Percentiles rank a stretch among this genome's conserved stretches.
Conservation (phyloP, 495 filamentous ascomycete genomes). For the Chaetomium fimeti region DNA sequence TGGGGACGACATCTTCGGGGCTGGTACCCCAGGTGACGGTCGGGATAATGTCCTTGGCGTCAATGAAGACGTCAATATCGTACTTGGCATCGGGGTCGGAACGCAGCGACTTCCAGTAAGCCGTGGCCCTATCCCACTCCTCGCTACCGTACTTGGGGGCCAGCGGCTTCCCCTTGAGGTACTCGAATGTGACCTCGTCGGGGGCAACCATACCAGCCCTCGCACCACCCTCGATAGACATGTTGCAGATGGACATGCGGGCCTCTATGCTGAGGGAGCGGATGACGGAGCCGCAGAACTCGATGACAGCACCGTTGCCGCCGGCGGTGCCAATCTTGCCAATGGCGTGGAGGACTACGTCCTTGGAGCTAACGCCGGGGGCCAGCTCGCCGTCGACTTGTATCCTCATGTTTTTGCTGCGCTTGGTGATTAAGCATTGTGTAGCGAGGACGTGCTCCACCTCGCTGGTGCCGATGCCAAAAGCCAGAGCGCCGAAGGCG, state of each 20-base stretch:
- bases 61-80: slow-evolving; percentile 81
- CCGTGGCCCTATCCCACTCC: slow-evolving; percentile 87
- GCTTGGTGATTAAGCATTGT: slow-evolving; percentile 87
- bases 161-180: slow-evolving; percentile 85
- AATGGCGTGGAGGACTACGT: slow-evolving; percentile 92
- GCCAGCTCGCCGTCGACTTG: slow-evolving; percentile 88
- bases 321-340: slow-evolving; percentile 94
- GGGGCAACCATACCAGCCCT: slow-evolving; percentile 96
- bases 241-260: slow-evolving; percentile 99
- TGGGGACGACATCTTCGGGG: slow-evolving; percentile 91
- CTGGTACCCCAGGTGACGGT: slow-evolving; percentile 97
- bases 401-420: slow-evolving; percentile 98
- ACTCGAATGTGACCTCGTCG: slow-evolving; percentile 90
- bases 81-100: slow-evolving; percentile 83
- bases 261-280: slow-evolving; percentile 90
- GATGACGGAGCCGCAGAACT: slow-evolving; percentile 94
- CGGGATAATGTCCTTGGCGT: slow-evolving; percentile 87
- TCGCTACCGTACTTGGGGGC: slow-evolving; percentile 78
- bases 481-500: slow-evolving; percentile 91
- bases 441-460: slow-evolving; percentile 98
- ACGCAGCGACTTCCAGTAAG: slow-evolving; percentile 83
- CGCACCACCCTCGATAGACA: slow-evolving; percentile 98
- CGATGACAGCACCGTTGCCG: slow-evolving; percentile 91
- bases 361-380: slow-evolving; percentile 94
- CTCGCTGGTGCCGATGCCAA: slow-evolving; percentile 97